Base-by-base conservation (phyloP, 495 filamentous ascomycete species). In the Xylona heveae region DNA sequence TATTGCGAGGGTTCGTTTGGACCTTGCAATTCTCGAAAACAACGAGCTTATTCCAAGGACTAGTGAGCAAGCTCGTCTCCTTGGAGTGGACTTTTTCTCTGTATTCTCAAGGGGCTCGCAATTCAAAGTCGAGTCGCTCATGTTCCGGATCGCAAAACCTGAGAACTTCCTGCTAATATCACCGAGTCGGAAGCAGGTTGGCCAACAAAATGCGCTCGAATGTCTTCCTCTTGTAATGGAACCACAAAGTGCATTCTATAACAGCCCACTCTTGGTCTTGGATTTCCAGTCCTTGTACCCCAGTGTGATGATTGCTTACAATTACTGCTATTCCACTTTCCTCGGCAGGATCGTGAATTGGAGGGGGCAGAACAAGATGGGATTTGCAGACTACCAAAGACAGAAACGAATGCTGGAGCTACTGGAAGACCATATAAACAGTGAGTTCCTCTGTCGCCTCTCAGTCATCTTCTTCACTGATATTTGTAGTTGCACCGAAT, bases 241-340 rank as follows among this genome's bases (percentile, higher is more conserved):
- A 44, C 88, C 88, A 2, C 82, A 88, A 46, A 94, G 85, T 34
- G 75, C 71, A 20, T 95, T 95, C 44, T 97, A 95, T 48, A 79
- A 59, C 19, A 85, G 78, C 37, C 88, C 88, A 0, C 46, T 97
- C 8, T 45, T 97, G 7, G 88, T 97, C 0, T 59, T 97, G 7
- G 88, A 97, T 52, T 97, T 97, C 40, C 90, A 95, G 48, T 88
- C 78, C 18, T 59, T 97, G 16, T 97, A 97, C 45, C 88, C 88
- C 2, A 92, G 82, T 45, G 72, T 95, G 29, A 95, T 97, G 83
- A 94, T 97, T 42, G 88, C 88, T 0, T 94, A 97, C 53, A 97
- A 97, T 47, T 93, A 94, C 53, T 97, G 88, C 56, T 97, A 97
- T 50, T 95, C 88, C 0, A 97, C 88, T 0, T 97, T 81, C 40